Evolutionary conservation across 2,329 filamentous ascomycete species (phyloP), one percentile per base, ranked within the genome.

Genomic region (Alternaria ventricosa): DNA sequence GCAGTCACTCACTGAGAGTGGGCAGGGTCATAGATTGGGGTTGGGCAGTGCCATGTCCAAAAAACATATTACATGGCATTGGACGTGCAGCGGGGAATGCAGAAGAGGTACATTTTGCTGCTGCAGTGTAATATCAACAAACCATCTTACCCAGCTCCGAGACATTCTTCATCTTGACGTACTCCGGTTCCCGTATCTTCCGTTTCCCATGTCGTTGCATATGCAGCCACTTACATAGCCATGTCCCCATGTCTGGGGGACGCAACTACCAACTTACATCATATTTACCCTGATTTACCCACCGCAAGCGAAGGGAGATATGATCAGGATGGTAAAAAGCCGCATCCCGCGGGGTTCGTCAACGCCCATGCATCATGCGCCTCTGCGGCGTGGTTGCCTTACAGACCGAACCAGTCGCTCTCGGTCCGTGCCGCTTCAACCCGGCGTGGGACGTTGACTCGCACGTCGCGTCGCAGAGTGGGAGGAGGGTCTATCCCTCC

Each of bases 381-480:
- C 55, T 33, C 18, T 55, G 41, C 57, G 57, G 61, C 61, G 57
- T 61, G 44, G 64, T 54, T 25, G 27, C 36, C 33, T 53, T 53
- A 22, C 28, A 53, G 13, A 53, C 49, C 30, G 33, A 53, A 23
- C 49, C 13, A 23, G 49, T 53, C 47, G 15, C 49, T 51, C 23
- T 53, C 49, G 49, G 49, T 23, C 49, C 49, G 49, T 53, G 49
- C 49, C 49, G 49, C 30, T 53, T 53, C 49, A 23, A 36, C 22
- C 49, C 49, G 49, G 18, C 20, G 28, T 36, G 28, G 12, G 28
- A 13, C 20, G 27, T 51, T 53, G 49, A 53, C 49, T 53, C 49
- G 49, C 49, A 25, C 28, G 20, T 41, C n/a, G 6, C 28, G 20
- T 53, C n/a, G 6, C 30, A 41, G 20, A 36, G 20, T 33, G 30